A percentile compares a stretch with the other conserved stretches of the same genome.
phyloP scores from a whole-genome alignment of 352 stramenopile genomes.

The Phytophthora rubi region DNA sequence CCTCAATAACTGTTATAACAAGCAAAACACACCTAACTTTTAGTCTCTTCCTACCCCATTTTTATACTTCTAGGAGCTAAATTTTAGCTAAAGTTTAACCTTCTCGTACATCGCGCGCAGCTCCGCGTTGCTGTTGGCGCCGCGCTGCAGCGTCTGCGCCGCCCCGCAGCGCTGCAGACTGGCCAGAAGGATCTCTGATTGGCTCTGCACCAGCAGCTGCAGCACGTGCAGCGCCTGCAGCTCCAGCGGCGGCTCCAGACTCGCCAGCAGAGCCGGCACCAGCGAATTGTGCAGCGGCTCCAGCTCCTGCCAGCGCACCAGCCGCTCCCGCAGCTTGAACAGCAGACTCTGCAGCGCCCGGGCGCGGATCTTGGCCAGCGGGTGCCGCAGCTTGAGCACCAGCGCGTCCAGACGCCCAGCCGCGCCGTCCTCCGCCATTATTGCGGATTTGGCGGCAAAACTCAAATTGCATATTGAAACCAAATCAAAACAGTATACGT shows the following conservation, averaged over 20 bases:
- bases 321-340: slow-evolving; percentile 71
- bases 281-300: slow-evolving; percentile 41
- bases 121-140: slow-evolving; percentile 39
- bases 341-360: slow-evolving; percentile 63
- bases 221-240: slow-evolving; percentile 58
- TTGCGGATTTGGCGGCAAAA: not conserved
- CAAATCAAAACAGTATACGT: too few species aligned
- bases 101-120: slow-evolving; percentile 54
- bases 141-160: slow-evolving; percentile 47
- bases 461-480: not conserved
- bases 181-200: slow-evolving; percentile 30
- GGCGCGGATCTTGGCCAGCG: slow-evolving; percentile 61
- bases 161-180: slow-evolving; percentile 47
- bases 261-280: slow-evolving; percentile 41
- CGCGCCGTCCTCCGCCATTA: not conserved
- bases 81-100: slow-evolving; percentile 25
- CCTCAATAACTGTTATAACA: slow-evolving; percentile 40
- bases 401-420: slow-evolving; percentile 38
- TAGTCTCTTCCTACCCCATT: not conserved
- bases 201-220: slow-evolving; percentile 47
- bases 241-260: slow-evolving; percentile 53
- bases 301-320: slow-evolving; percentile 49
- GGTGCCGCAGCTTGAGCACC: slow-evolving; percentile 67
- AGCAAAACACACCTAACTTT: slow-evolving; percentile 14
- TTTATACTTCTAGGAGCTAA: too few species aligned